Base-by-base conservation (phyloP, 805 yeast genomes). In the Ogataea pini region DNA sequence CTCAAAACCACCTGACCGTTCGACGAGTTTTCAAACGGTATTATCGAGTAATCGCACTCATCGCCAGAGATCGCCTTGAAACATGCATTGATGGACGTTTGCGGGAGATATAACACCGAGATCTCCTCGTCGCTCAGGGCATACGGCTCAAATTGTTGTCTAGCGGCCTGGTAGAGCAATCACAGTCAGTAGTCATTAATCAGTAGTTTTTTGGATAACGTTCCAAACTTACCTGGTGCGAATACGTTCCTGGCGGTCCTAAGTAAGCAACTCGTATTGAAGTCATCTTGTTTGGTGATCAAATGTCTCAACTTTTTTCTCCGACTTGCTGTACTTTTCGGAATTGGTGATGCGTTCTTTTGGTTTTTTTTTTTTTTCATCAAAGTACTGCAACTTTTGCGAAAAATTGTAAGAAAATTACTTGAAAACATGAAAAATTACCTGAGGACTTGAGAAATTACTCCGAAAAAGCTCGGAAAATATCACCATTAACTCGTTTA, bases 1-100 rank as follows among this genome's bases (percentile, higher is more conserved):
- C 97, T 88, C 61, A 85, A 79, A 1, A 84, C 86, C 6, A 94
- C 99, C 56, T 86, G 91, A 0, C 99, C 99, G 65, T 92, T 94
- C 1, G 97, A 86, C 3, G 97, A 90, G 69, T 92, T 92, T 60
- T 92, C 97, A 57, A 89, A 79, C 1, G 99, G 99, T 2, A 94
- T 86, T 9, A 90, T 85, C 0, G 92, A 83, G 60, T 72, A 83
- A 45, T 82, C 83, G n/a, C 82, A 82, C 3, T 59, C 56, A 16
- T 68, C 68, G 9, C 72, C 68, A 3, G 65, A 56, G 28, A 85
- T 68, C 1, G 71, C 64, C 41, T 73, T 71, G 63, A 92, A 86
- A 62, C 97, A 92, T 19, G 79, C 81, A 13, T 68, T 69, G 20
- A 80, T 80, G 7, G 75, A 67, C 3, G 64, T 50, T 46, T 79